Base-by-base conservation (phyloP, 495 filamentous ascomycete genomes). In the Podospora pseudocomata region DNA sequence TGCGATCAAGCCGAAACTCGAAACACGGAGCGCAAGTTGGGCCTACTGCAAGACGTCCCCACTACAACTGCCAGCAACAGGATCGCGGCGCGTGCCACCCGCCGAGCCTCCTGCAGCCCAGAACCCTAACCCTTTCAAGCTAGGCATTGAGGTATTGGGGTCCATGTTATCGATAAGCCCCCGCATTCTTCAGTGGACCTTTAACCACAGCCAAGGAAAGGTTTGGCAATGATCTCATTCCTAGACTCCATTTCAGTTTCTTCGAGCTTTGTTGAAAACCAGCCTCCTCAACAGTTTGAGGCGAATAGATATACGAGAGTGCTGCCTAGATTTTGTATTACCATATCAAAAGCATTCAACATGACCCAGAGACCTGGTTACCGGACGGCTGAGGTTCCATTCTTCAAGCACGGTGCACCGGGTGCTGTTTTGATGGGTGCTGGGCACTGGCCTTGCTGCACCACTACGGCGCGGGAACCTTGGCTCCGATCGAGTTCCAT, bases 401-500 rank as follows among this genome's bases (percentile, higher is more conserved):
- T 49, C 39, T 49, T 49, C 39, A 49, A 49, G 39, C 39, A 49
- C 39, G 39, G 39, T 49, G 39, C 39, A 49, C 39, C 7, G 6
- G 39, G 13, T 49, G 39, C 39, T 18, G 39, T 49, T 16, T 3
- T 13, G 9, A 1, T 49, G 39, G 39, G 39, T 49, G 39, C 39
- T 49, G 39, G 39, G 39, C 39, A 49, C 39, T 49, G 39, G 39
- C 39, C 39, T 16, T 49, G 39, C 39, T 49, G 39, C 39, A 49
- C 39, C 39, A 49, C 39, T 49, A 49, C 39, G 39, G 39, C 39
- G 39, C 2, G 39, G 15, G 2, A 58, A 56, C 57, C 20, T n/a
- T 60, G 57, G 57, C n/a, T 60, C 27, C 57, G 27, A 60, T 49
- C 39, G 13, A 49, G 39, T 49, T 49, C 39, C 39, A 49, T 49